Base-by-base conservation (phyloP, 2,329 filamentous ascomycete genomes). In the Fusarium sp. region DNA sequence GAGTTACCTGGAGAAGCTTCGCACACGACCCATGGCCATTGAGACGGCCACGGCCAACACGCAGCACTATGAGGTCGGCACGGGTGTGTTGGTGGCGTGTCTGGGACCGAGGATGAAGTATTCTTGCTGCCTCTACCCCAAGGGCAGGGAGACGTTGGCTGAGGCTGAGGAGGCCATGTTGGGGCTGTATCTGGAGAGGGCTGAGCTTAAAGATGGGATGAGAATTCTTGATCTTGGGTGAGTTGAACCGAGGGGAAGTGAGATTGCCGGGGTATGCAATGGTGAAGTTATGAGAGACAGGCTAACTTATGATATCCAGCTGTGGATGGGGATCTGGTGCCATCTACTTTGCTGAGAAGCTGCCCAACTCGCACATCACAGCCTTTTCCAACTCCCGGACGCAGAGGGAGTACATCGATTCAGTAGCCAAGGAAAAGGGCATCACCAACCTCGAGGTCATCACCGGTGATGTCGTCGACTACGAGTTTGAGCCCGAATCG, bases 91-190 rank as follows among this genome's bases (percentile, higher is more conserved):
- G 40, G 78, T 80, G 27, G 85, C 84, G 27, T 88, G 85, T 76
- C 79, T 92, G 11, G 90, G 90, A 0, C 87, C 88, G 4, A 81
- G 89, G 59, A 91, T 92, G 89, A 92, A 92, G 83, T 92, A 91
- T 77, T 89, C 86, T n/a, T 84, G 82, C 68, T 90, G 87, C 75
- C 80, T 90, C 73, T 92, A 92, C 76, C 85, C 86, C 4, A 86
- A 84, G 65, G 88, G 87, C 14, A 80, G 81, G 64, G 86, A 89
- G 79, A 89, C 84, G n/a, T 78, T 91, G 57, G 89, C 82, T 2
- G 82, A 91, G 76, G 89, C 89, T 2, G 90, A 92, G 78, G 83
- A 87, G 49, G 86, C 84, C 4, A 92, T 92, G 90, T 77, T 92
- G 75, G 82, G 83, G 72, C 79, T 81, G 25, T 92, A 91, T 77